phyloP scores from a whole-genome alignment of 2,329 filamentous ascomycete species.

The Hymenoscyphus occultus region DNA sequence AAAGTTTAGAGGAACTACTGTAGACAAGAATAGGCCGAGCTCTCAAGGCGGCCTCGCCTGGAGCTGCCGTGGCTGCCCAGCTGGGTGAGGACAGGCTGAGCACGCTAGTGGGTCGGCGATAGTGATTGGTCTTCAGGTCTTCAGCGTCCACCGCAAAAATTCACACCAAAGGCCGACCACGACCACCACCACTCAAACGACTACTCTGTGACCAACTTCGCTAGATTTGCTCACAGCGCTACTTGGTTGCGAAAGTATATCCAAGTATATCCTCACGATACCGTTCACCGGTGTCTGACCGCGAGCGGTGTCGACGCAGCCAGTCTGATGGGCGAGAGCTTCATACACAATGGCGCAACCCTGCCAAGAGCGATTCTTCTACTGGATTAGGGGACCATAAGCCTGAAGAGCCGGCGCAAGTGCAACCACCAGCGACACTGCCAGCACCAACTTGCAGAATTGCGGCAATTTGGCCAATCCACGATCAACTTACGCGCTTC shows the following conservation, averaged over 20 bases:
- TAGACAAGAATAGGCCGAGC: neutral
- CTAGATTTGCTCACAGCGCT: neutral
- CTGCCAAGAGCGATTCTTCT: slow-evolving; percentile 9
- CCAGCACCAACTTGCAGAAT: slow-evolving; percentile 2
- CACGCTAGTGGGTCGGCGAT: neutral
- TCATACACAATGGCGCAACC: slow-evolving; percentile 9
- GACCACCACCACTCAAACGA: neutral
- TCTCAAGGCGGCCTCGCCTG: neutral
- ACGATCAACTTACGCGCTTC: slow-evolving; percentile 2
- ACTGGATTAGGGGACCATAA: slow-evolving; percentile 5
- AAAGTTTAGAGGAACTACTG: neutral
- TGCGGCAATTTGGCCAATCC: neutral
- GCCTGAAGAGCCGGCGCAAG: neutral
- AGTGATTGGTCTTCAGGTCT: neutral
- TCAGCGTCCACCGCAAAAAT: neutral
- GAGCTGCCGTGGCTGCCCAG: neutral
- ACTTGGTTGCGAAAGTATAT: neutral
- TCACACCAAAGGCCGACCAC: neutral
- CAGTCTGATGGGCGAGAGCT: slow-evolving; percentile 1
- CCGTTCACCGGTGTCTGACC: neutral
- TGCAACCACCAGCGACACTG: neutral
- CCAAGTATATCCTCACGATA: neutral
- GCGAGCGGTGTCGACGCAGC: neutral
- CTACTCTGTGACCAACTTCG: neutral
- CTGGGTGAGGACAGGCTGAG: neutral